phyloP scores from a whole-genome alignment of 257 asterid species.

The Nicotiana knightiana region DNA sequence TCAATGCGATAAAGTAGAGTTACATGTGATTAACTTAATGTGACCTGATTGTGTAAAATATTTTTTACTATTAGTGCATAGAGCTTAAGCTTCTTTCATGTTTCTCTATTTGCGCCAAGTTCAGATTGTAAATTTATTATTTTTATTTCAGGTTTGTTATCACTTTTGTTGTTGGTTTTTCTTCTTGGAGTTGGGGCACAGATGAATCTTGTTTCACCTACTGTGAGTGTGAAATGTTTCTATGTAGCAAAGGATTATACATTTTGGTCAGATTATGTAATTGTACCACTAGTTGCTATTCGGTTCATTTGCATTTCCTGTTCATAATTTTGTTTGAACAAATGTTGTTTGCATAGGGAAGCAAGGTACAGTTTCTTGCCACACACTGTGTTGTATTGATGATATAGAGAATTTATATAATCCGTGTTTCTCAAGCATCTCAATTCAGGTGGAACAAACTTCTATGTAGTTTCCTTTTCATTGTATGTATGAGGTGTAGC shows the following conservation, averaged over 20 bases:
- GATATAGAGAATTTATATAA: background rate
- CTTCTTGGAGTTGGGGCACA: conserved; percentile 65
- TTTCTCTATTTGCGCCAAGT: background rate
- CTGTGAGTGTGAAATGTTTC: conserved; percentile 39
- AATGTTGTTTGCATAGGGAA: background rate
- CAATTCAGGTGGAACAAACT: background rate
- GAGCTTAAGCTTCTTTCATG: background rate
- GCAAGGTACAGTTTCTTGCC: background rate
- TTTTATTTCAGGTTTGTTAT: conserved; percentile 41
- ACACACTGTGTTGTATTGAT: background rate
- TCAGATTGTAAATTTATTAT: background rate
- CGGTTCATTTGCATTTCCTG: background rate
- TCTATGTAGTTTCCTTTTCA: background rate
- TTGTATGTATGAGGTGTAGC: background rate
- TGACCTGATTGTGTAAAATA: too few species aligned
- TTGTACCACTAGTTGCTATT: background rate
- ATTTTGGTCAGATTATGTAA: background rate
- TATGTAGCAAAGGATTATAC: background rate
- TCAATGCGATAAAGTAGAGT: too few species aligned
- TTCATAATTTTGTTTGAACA: background rate
- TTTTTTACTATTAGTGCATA: too few species aligned
- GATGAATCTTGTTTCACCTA: conserved; percentile 57
- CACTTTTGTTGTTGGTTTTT: conserved; percentile 46
- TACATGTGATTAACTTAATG: too few species aligned
- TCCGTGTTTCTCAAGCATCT: background rate